Evolutionary conservation across 345 rosid genomes (phyloP), one percentile per base, ranked within the genome.

Genomic region (Pugionium dolabratum): DNA sequence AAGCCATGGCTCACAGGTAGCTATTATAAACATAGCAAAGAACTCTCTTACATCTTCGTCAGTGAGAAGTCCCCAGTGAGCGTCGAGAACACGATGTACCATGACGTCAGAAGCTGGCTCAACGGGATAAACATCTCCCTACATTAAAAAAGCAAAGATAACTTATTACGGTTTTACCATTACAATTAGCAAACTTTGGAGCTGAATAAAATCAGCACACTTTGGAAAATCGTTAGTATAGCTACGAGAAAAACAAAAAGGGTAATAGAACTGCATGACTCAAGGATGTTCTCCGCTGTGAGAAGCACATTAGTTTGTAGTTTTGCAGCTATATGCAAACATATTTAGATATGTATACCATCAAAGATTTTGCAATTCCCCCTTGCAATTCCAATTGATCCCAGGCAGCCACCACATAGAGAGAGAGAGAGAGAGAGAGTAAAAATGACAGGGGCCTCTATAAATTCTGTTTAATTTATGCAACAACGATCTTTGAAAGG

Each of bases 41-140:
- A 74, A 57, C 5, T 64, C 43, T 54, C 88, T 84, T 84, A 88
- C 92, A 75, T 86, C 85, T 9, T 84, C 87, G 1, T 83, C 88
- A 18, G 60, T 66, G 47, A 85, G 88, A 79, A 86, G 88, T 51
- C 96, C 91, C 96, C 96, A 88, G 46, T 88, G 96, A 54, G 96
- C 90, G 69, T 88, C 92, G 58, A 88, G 96, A 76, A 88, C 80
- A 70, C 76, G 89, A 66, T 77, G 81, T 65, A 73, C 37, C 4
- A 53, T 29, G 68, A 72, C 71, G 59, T 62, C 79, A 75, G 80
- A 90, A 69, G 77, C 18, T 33, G 80, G 45, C 78, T 88, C 91
- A 67, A 82, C 82, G 3, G 95, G 95, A 76, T 88, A 86, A 72
- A 88, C 95, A 79, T 88, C 95, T 47, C 95, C 95, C 95, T 85